Conservation (phyloP, 208 protist species). For the Leishmania tropica region DNA sequence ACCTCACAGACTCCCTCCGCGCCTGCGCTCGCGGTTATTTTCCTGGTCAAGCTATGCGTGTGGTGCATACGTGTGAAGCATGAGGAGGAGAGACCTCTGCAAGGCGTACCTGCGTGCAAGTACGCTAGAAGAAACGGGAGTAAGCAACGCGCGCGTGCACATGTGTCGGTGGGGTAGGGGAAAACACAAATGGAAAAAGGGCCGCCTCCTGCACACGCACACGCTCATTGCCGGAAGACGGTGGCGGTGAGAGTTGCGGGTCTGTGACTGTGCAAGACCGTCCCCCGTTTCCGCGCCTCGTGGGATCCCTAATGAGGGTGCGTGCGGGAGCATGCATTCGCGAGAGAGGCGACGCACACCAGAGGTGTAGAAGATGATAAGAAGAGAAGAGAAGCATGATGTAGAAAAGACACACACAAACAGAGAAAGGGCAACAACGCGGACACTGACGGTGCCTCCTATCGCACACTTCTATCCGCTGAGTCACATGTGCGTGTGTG, state of each 20-base stretch:
- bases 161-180: not conserved
- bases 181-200: not conserved
- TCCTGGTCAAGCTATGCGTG: not conserved
- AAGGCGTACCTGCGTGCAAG: not conserved
- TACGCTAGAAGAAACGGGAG: not conserved
- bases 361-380: not conserved
- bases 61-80: not conserved
- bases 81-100: not conserved
- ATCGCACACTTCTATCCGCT: not conserved
- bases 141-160: not conserved
- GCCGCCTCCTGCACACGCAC: not conserved
- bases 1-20: not conserved
- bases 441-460: not conserved
- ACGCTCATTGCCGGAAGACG: not conserved
- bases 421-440: not conserved
- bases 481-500: not conserved
- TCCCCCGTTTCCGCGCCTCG: not conserved
- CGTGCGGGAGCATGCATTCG: not conserved
- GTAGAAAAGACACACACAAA: not conserved
- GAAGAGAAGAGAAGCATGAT: not conserved
- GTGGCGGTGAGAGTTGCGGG: not conserved
- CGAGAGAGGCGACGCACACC: not conserved
- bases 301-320: not conserved
- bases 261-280: not conserved
- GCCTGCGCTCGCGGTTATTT: not conserved